Evolutionary conservation across 352 stramenopile species (phyloP).

Genomic region (Globisporangium apiculatum): DNA sequence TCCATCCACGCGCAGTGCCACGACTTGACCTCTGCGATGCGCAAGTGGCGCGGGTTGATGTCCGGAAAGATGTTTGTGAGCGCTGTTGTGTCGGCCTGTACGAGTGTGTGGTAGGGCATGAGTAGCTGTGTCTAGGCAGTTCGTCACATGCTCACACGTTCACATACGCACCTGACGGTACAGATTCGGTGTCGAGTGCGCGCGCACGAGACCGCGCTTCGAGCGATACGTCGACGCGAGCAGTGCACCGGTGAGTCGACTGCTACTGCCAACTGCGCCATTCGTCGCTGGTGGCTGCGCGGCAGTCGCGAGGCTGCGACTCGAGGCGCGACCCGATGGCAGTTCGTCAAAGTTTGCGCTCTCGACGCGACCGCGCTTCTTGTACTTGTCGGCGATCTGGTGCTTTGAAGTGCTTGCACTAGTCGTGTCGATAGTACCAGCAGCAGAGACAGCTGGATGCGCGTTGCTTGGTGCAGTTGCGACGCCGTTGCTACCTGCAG

Average conservation of each 20-base stretch:
- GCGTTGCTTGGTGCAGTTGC: neutral
- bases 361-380: conserved; percentile 62
- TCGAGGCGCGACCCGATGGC: conserved; percentile 11
- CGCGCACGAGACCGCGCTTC: conserved; percentile 11
- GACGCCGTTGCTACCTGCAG: neutral
- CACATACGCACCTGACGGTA: conserved; percentile 8
- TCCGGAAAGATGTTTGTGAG: conserved; percentile 76
- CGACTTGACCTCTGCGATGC: conserved; percentile 76
- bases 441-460: neutral
- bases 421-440: too few relatives aligned
- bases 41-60: conserved; percentile 66
- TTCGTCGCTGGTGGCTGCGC: neutral
- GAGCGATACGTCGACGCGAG: neutral
- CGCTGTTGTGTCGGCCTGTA: conserved; percentile 33
- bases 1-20: conserved; percentile 79
- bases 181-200: conserved; percentile 23
- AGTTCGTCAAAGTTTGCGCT: conserved; percentile 40
- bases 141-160: neutral
- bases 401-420: neutral
- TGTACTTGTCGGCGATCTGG: conserved; percentile 26
- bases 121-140: neutral
- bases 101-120: neutral
- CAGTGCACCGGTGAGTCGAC: neutral
- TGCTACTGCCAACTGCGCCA: neutral
- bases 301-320: conserved; percentile 6